These are phyloP conservation scores for Claviceps arundinis DNA, from an alignment of 2,329 filamentous ascomycete species.

Conservation along the genomic window DNA sequence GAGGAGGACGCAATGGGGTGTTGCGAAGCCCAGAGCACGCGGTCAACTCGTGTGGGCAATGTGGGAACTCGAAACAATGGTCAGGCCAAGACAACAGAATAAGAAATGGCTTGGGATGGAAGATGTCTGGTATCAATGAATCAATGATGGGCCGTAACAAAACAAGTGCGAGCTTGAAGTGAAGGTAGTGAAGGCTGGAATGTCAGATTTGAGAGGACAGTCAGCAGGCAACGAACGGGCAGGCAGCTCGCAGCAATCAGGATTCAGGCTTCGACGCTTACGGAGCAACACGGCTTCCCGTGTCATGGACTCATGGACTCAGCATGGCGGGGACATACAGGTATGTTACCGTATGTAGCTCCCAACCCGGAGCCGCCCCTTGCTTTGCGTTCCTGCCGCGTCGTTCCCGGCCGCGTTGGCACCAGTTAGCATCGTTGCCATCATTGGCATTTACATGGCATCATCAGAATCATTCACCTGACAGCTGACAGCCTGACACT, in stretches of 20 bases:
- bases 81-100: not conserved
- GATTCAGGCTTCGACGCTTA: constrained; percentile 2
- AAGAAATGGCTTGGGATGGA: not conserved
- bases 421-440: not conserved
- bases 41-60: not conserved
- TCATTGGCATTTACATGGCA: not conserved
- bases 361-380: not conserved
- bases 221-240: not conserved
- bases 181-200: not conserved
- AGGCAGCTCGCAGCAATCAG: not conserved
- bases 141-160: not conserved
- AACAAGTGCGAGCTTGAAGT: not conserved
- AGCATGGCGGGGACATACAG: not conserved
- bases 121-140: not conserved
- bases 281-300: not conserved
- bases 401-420: not conserved
- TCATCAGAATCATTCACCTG: no score
- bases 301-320: not conserved
- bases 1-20: not conserved
- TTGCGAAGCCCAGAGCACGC: not conserved
- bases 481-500: no score
- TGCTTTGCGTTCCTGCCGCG: not conserved
- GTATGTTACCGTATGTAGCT: no score
- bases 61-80: not conserved
- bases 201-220: not conserved